phyloP scores from a whole-genome alignment of 2,329 filamentous ascomycete species.

The Ophiostoma pallidulum region DNA sequence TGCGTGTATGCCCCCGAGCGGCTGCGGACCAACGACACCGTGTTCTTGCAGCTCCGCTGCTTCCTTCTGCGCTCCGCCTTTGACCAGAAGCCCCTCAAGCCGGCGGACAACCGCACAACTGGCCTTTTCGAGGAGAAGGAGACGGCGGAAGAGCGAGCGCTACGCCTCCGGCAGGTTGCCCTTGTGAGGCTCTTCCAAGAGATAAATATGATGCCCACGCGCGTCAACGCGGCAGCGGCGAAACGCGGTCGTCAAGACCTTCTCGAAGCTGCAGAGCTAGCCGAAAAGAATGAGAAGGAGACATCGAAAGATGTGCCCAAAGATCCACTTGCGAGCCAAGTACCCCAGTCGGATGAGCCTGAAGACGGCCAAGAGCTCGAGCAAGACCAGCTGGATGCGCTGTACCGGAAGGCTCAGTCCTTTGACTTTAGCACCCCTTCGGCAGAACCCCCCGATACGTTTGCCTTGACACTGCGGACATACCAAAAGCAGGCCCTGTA shows the following conservation, averaged over 20 bases:
- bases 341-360: slow-evolving; percentile 44
- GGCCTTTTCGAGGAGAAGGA: slow-evolving; percentile 78
- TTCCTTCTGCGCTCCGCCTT: slow-evolving; percentile 70
- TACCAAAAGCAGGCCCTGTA: slow-evolving; percentile 93
- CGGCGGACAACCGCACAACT: slow-evolving; percentile 59
- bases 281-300: slow-evolving; percentile 63
- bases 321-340: background rate
- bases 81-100: slow-evolving; percentile 49
- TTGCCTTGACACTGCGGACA: slow-evolving; percentile 72
- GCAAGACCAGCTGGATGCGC: slow-evolving; percentile 84
- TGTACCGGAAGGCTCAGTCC: slow-evolving; percentile 93
- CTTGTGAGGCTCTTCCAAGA: slow-evolving; percentile 85
- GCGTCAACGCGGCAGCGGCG: slow-evolving; percentile 62
- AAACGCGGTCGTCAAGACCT: slow-evolving; percentile 76
- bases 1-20: slow-evolving; percentile 85
- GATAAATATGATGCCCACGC: slow-evolving; percentile 69
- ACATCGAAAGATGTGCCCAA: slow-evolving; percentile 25
- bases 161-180: slow-evolving; percentile 77
- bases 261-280: slow-evolving; percentile 77
- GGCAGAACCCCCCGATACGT: slow-evolving; percentile 72
- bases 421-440: slow-evolving; percentile 92
- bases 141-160: slow-evolving; percentile 70
- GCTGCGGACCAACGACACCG: slow-evolving; percentile 80
- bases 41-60: slow-evolving; percentile 81
- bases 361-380: slow-evolving; percentile 89